Conservation (phyloP, 1,284 basidiomycete genomes). For the Sporisorium scitamineum region DNA sequence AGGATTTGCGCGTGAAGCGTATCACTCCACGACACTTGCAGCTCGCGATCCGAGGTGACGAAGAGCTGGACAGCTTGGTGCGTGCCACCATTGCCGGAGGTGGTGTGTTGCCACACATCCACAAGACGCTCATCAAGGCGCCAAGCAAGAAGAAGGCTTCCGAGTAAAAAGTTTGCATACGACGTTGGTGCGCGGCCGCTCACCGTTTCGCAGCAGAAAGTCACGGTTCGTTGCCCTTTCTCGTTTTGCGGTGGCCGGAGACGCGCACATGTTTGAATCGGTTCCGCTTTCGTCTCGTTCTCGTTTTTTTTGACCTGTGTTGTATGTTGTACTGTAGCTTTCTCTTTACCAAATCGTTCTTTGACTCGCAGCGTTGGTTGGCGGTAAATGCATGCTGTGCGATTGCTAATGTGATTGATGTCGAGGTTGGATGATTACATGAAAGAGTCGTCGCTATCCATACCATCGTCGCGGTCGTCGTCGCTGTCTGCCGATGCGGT, state of each 20-base stretch:
- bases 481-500: constrained; percentile 19
- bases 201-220: neutral
- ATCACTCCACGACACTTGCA: constrained; percentile 94
- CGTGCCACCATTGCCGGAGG: constrained; percentile 77
- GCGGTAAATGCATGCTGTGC: neutral
- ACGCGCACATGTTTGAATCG: constrained; percentile 1
- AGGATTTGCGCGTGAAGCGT: constrained; percentile 94
- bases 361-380: neutral
- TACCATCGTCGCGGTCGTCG: constrained; percentile 44
- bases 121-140: constrained; percentile 75
- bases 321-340: constrained; percentile 48
- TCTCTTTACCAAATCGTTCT: constrained; percentile 15
- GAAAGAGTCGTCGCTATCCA: constrained; percentile 63
- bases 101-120: constrained; percentile 95
- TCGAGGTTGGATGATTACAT: constrained; percentile 39
- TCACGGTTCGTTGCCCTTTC: neutral
- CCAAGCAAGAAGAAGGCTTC: constrained; percentile 56
- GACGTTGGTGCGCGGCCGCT: neutral
- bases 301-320: constrained; percentile 25
- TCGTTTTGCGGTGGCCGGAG: neutral
- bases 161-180: constrained; percentile 7
- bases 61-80: constrained; percentile 78
- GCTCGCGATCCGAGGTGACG: constrained; percentile 94
- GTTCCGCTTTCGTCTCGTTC: constrained; percentile 25
- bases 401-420: neutral